Evolutionary conservation across 257 asterid genomes (phyloP).

Genomic region (Solanum piurae): DNA sequence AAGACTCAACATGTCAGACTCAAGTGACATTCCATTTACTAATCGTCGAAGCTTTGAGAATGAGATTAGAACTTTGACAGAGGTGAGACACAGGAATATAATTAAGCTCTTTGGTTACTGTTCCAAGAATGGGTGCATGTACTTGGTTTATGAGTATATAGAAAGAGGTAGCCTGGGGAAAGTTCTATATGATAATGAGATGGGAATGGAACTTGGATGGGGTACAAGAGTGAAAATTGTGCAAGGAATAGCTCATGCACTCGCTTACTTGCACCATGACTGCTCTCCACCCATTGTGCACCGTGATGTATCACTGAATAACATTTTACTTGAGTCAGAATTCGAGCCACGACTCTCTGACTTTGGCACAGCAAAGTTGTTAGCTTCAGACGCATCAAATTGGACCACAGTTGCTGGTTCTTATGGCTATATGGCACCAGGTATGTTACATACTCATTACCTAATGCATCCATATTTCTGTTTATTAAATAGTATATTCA

Average conservation of each 20-base stretch:
- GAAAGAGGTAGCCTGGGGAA: constrained; percentile 72
- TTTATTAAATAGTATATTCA: not conserved
- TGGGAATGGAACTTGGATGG: constrained; percentile 59
- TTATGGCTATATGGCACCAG: constrained; percentile 99
- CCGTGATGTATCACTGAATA: constrained; percentile 65
- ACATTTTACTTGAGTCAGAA: constrained; percentile 61
- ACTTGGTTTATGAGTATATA: constrained; percentile 81
- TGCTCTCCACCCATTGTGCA: constrained; percentile 84
- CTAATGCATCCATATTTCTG: not conserved
- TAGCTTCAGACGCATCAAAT: constrained; percentile 50
- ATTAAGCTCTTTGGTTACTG: constrained; percentile 82
- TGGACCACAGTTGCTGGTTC: constrained; percentile 88
- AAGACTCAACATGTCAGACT: constrained; percentile 52
- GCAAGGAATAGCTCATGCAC: constrained; percentile 86
- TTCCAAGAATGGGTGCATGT: constrained; percentile 57
- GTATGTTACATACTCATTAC: constrained; percentile 22
- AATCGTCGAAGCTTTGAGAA: constrained; percentile 58
- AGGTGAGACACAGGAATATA: constrained; percentile 82
- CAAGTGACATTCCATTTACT: constrained; percentile 36
- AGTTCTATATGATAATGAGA: constrained; percentile 30
- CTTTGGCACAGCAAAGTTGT: constrained; percentile 79
- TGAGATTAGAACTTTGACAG: constrained; percentile 70
- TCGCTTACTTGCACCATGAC: constrained; percentile 90
- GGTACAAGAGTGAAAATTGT: constrained; percentile 50
- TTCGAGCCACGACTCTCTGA: constrained; percentile 77